A percentile compares a stretch with the other conserved stretches of the same genome.
These are phyloP conservation scores for Capronia coronata DNA, from an alignment of 2,329 filamentous ascomycete species.

Conservation along the genomic window DNA sequence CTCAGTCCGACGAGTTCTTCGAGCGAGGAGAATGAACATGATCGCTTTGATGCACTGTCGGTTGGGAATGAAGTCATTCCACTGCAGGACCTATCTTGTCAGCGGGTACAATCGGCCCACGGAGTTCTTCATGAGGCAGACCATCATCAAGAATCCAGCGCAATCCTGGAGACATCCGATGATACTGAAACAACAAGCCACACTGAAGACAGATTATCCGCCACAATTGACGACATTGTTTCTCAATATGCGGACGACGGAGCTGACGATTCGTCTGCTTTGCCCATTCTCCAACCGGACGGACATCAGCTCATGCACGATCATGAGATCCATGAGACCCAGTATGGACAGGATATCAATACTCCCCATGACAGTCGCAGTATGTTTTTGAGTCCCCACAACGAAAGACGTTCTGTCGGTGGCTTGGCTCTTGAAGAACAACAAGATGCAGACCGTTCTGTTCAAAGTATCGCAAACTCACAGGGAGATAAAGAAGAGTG, in stretches of 20 bases:
- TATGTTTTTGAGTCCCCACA: not conserved
- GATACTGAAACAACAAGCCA: not conserved
- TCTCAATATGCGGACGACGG: slow-evolving; percentile 15
- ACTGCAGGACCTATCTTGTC: slow-evolving; percentile 8
- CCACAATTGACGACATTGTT: slow-evolving; percentile 20
- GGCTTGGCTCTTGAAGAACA: not conserved
- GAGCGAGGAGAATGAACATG: slow-evolving; percentile 12
- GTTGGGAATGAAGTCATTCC: slow-evolving; percentile 7
- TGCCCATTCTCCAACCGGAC: not conserved
- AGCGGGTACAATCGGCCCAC: slow-evolving; percentile 13
- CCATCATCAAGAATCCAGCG: slow-evolving; percentile 21
- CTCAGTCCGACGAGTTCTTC: slow-evolving; percentile 16
- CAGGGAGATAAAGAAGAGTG: slow-evolving; percentile 11
- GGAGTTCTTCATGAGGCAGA: slow-evolving; percentile 15
- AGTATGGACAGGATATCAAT: not conserved
- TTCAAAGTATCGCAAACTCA: not conserved
- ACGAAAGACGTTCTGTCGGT: not conserved
- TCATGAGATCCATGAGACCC: not conserved
- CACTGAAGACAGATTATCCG: slow-evolving; percentile 2
- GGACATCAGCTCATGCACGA: not conserved
- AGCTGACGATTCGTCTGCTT: not conserved
- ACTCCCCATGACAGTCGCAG: not conserved
- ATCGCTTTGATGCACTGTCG: not conserved
- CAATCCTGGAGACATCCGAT: slow-evolving; percentile 15
- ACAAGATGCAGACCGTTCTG: not conserved